A percentile compares a stretch with the other conserved stretches of the same genome.
Conservation (phyloP, 169 alveolate genomes). For the Plasmodium coatneyi region DNA sequence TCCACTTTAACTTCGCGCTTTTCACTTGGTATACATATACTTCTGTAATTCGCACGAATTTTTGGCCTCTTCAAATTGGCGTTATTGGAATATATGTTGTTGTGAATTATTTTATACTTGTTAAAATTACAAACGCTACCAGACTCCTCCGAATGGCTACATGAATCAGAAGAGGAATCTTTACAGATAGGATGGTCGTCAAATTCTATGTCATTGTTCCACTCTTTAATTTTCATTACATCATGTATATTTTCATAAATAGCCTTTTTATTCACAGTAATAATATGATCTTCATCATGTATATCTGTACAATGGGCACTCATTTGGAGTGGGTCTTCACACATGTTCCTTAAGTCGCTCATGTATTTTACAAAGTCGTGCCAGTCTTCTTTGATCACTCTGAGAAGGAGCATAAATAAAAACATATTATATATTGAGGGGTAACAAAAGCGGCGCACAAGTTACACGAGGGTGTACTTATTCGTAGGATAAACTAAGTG, state of each 20-base stretch:
- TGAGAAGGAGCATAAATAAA: neutral
- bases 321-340: neutral
- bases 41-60: neutral
- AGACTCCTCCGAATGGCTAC: constrained; percentile 30
- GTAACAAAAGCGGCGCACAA: neutral
- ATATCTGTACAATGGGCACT: constrained; percentile 1
- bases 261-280: constrained; percentile 6
- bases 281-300: neutral
- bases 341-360: constrained; percentile 20
- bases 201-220: constrained; percentile 58
- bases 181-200: constrained; percentile 14
- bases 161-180: constrained; percentile 32
- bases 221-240: constrained; percentile 43
- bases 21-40: constrained; percentile 3
- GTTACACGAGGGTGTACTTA: neutral
- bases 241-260: constrained; percentile 40
- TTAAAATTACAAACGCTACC: constrained; percentile 49
- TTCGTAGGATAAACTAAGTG: neutral
- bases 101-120: constrained; percentile 44
- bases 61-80: constrained; percentile 47
- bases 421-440: neutral
- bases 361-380: constrained; percentile 35
- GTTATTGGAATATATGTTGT: constrained; percentile 65
- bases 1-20: constrained; percentile 9
- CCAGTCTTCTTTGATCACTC: constrained; percentile 37